Evolutionary conservation across 495 filamentous ascomycete species (phyloP), one percentile per base, ranked within the genome.

Genomic region (Hyaloscypha variabilis): DNA sequence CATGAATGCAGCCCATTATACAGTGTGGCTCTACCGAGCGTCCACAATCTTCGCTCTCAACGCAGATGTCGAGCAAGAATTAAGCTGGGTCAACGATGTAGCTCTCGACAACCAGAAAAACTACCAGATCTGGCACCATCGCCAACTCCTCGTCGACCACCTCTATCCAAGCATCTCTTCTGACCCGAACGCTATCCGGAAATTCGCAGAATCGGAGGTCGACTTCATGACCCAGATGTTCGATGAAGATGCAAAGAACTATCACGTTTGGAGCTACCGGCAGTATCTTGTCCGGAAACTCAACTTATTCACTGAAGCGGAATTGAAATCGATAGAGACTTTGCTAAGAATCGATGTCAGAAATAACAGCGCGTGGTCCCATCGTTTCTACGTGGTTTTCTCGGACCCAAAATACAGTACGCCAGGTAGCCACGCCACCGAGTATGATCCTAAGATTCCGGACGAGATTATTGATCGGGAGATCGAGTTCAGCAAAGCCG

Each of bases 41-140:
- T 85, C 89, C 67, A 90, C 85, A 39, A 72, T 99, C 29, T 85
- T 90, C 66, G 83, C 84, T 2, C 74, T 97, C 26, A 74, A 85
- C 2, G 83, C 86, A 56, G 82, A 90, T 65, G 83, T 97, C 58
- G 72, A 73, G 0, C 81, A 89, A 63, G 95, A 99, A 74, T 76
- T 97, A 26, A 79, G 82, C 49, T 99, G 93, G 92, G 77, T 99
- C 25, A 96, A 97, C 72, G 79, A 82, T 2, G 83, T 96, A 21
- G 89, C 95, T 4, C 77, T 96, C 51, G 83, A 85, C 28, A 88
- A 97, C 71, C 85, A 94, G 71, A 99, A 99, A 75, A 99, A 98
- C 75, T 99, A 97, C 77, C 95, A 99, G 75, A 98, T 98, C 73
- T 98, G 95, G 95, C 93, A 97, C 72, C 96, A 98, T 75, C 91